Evolutionary conservation across 2,329 filamentous ascomycete species (phyloP).

Genomic region (Aspergillus pseudoglaucus): DNA sequence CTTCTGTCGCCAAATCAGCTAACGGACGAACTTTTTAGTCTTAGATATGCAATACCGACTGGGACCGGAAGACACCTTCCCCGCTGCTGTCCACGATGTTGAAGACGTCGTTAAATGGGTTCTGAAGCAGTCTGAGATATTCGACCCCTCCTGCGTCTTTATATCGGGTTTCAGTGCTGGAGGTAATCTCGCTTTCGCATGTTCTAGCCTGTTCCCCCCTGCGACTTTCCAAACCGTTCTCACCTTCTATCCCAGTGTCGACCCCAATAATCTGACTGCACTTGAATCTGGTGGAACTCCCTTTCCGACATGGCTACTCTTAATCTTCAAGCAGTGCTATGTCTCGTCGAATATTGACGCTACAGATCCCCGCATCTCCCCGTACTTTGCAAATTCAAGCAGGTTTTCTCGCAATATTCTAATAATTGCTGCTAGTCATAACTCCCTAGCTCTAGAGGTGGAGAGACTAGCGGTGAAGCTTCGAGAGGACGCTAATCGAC

Average conservation of each 20-base stretch:
- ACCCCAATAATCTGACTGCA: background rate
- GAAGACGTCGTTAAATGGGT: constrained; percentile 30
- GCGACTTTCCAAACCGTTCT: constrained; percentile 20
- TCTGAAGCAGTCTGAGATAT: constrained; percentile 21
- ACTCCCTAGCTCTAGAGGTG: constrained; percentile 19
- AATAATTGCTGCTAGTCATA: constrained; percentile 19
- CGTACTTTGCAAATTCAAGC: constrained; percentile 11
- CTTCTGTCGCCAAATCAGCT: constrained; percentile 19
- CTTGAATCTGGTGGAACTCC: background rate
- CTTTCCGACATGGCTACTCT: constrained; percentile 11
- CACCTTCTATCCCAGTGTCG: constrained; percentile 22
- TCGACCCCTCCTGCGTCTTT: constrained; percentile 22
- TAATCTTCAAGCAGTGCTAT: constrained; percentile 22
- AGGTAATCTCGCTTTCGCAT: constrained; percentile 30
- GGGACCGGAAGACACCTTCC: constrained; percentile 34
- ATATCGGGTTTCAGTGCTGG: constrained; percentile 39
- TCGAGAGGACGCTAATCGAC: constrained; percentile 5
- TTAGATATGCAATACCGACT: constrained; percentile 35
- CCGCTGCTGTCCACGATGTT: constrained; percentile 31
- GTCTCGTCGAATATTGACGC: constrained; percentile 7
- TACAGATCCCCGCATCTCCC: constrained; percentile 20
- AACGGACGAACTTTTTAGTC: constrained; percentile 20
- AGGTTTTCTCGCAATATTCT: constrained; percentile 17
- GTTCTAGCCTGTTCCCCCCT: constrained; percentile 11
- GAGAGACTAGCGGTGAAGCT: constrained; percentile 18